phyloP scores from a whole-genome alignment of 2,329 filamentous ascomycete genomes.

The Biscogniauxia sp. region DNA sequence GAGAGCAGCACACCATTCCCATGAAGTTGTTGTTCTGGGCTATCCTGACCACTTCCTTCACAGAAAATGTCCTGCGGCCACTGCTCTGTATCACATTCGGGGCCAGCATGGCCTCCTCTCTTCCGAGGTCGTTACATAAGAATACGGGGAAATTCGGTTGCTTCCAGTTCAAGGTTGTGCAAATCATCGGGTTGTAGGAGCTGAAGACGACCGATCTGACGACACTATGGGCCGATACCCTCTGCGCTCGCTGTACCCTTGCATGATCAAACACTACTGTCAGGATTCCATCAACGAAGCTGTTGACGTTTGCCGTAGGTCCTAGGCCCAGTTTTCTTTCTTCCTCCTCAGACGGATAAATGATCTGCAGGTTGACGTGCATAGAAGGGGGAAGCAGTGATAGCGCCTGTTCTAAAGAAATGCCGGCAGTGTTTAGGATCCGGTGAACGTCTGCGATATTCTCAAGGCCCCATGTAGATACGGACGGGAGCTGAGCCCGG shows the following conservation, averaged over 20 bases:
- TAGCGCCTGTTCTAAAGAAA: constrained; percentile 77
- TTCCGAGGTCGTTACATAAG: constrained; percentile 87
- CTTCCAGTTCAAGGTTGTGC: constrained; percentile 97
- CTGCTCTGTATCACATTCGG: constrained; percentile 47
- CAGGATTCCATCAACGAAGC: constrained; percentile 79
- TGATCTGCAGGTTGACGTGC: constrained; percentile 86
- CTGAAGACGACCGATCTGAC: constrained; percentile 90
- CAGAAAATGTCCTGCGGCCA: constrained; percentile 74
- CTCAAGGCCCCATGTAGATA: constrained; percentile 47
- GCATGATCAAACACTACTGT: constrained; percentile 90
- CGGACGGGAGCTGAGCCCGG: constrained; percentile 41
- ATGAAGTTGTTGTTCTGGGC: constrained; percentile 97
- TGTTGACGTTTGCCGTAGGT: constrained; percentile 79
- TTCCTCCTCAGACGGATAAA: constrained; percentile 78
- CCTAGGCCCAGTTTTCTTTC: constrained; percentile 68
- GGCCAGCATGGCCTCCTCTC: constrained; percentile 46
- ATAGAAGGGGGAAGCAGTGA: constrained; percentile 72
- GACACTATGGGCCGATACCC: constrained; percentile 64
- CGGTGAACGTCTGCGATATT: constrained; percentile 67
- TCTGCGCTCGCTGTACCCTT: constrained; percentile 59
- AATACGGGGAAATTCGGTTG: constrained; percentile 98
- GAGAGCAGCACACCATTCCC: constrained; percentile 88
- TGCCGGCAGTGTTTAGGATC: constrained; percentile 70
- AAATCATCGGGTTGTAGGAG: constrained; percentile 86
- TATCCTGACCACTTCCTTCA: constrained; percentile 92